phyloP scores from a whole-genome alignment of 495 filamentous ascomycete species.

The Penicillium soppii region DNA sequence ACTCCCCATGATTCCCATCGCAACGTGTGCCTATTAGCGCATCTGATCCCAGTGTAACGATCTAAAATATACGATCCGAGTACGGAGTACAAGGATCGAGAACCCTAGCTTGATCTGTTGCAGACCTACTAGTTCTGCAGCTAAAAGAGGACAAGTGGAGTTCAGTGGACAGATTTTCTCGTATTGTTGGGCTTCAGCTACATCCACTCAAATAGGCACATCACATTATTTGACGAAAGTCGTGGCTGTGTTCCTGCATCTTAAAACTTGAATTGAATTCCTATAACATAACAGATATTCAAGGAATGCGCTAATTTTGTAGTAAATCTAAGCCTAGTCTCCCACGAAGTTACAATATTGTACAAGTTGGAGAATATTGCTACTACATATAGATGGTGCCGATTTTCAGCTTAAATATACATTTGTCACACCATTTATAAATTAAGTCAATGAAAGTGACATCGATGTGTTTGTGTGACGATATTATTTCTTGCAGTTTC shows the following conservation, averaged over 20 bases:
- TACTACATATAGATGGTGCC: no score
- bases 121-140: not conserved
- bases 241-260: conserved; percentile 4
- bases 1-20: no score
- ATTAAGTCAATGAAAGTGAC: not conserved
- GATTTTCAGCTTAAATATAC: not conserved
- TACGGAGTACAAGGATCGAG: not conserved
- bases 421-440: not conserved
- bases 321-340: no score
- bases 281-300: conserved; percentile 1
- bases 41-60: not conserved
- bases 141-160: not conserved
- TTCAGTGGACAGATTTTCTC: not conserved
- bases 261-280: not conserved
- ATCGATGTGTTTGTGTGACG: not conserved
- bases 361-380: no score
- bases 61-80: not conserved
- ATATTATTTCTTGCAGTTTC: not conserved
- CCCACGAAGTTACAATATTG: no score
- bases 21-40: not conserved
- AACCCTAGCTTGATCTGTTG: not conserved
- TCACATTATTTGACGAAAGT: not conserved
- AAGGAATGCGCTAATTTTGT: no score
- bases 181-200: not conserved
- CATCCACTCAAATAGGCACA: not conserved